A percentile compares a stretch with the other conserved stretches of the same genome.
These are phyloP conservation scores for Alternaria sp. DNA, from an alignment of 2,329 filamentous ascomycete species.

Conservation along the genomic window DNA sequence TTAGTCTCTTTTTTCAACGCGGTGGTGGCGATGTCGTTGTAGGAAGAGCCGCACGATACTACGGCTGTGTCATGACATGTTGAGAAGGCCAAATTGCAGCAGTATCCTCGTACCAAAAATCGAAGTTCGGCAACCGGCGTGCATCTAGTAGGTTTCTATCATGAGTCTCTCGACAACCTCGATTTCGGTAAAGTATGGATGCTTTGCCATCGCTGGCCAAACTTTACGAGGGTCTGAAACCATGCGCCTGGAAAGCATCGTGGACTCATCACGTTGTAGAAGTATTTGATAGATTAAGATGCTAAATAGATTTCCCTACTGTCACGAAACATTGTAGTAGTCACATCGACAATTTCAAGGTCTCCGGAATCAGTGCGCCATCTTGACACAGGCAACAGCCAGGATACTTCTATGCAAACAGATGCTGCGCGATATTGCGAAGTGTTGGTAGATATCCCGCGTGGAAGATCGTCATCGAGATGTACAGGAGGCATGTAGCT, in stretches of 20 bases:
- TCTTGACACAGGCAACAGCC: not conserved
- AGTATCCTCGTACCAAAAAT: not conserved
- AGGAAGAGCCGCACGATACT: not conserved
- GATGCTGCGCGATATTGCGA: not conserved
- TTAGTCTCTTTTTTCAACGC: not conserved
- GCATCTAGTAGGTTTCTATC: not conserved
- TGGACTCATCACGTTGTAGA: not conserved
- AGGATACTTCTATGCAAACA: not conserved
- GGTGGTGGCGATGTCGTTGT: not conserved
- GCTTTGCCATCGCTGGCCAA: not conserved
- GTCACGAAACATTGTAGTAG: not conserved
- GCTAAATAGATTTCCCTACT: not conserved
- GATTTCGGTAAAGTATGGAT: not conserved
- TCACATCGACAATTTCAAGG: not conserved
- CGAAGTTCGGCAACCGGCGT: not conserved
- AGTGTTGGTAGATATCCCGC: not conserved
- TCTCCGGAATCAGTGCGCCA: not conserved
- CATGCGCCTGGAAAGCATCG: not conserved
- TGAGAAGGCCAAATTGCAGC: not conserved
- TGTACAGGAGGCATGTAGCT: not conserved
- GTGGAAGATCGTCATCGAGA: not conserved
- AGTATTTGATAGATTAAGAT: not conserved
- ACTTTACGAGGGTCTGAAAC: fast-evolving
- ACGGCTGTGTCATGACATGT: not conserved
- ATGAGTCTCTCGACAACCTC: not conserved